Conservation (phyloP, 208 protist species). For the Trypanosoma rangeli region DNA sequence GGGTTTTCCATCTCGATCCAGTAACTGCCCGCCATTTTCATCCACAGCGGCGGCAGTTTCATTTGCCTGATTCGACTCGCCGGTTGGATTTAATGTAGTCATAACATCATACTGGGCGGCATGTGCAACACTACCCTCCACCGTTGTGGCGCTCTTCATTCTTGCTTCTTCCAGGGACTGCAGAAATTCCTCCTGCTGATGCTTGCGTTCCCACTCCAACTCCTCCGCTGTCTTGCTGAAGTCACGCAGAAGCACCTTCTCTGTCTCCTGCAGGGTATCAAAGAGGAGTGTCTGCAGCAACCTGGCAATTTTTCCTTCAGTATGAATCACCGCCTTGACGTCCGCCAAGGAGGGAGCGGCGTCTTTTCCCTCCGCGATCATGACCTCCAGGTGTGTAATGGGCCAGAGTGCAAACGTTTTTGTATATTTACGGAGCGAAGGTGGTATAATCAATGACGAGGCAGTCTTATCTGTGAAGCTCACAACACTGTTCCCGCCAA, state of each 20-base stretch:
- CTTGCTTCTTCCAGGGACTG: constrained; percentile 56
- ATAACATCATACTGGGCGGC: constrained; percentile 67
- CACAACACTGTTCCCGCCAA: constrained; percentile 11
- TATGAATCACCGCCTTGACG: constrained; percentile 58
- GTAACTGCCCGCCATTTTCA: constrained; percentile 34
- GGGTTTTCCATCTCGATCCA: constrained; percentile 79
- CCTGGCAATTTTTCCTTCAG: constrained; percentile 58
- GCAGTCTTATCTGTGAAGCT: constrained; percentile 9
- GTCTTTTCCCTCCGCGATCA: constrained; percentile 2
- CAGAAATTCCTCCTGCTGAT: constrained; percentile 64
- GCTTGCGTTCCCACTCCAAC: constrained; percentile 60
- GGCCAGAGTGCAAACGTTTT: constrained; percentile 85
- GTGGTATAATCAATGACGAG: constrained; percentile 46
- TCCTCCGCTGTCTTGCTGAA: constrained; percentile 84
- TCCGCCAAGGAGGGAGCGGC: constrained; percentile 38
- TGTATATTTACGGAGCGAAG: constrained; percentile 55
- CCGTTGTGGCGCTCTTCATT: constrained; percentile 43
- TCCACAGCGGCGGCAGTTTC: constrained; percentile 17
- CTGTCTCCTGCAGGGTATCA: constrained; percentile 59
- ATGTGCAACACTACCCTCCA: constrained; percentile 76
- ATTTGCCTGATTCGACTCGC: constrained; percentile 3
- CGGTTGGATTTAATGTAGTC: constrained; percentile 15
- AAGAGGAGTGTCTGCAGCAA: constrained; percentile 78
- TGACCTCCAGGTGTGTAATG: constrained; percentile 44
- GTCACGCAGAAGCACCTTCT: constrained; percentile 67